phyloP scores from a whole-genome alignment of 352 stramenopile species.

The Phytophthora quininea region DNA sequence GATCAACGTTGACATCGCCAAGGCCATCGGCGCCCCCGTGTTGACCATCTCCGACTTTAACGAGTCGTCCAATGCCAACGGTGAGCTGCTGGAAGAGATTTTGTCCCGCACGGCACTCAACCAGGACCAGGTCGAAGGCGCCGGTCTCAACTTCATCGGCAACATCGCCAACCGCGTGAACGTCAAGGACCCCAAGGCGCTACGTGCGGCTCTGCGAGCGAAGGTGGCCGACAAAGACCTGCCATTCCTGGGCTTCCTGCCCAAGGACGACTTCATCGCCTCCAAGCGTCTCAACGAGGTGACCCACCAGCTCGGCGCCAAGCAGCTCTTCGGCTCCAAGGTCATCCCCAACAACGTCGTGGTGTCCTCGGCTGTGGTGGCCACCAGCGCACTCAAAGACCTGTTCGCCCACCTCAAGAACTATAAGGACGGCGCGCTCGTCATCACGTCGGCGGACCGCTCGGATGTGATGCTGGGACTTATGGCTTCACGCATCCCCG shows the following conservation, averaged over 20 bases:
- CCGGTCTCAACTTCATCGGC: conserved; percentile 70
- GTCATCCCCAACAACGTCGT: conserved; percentile 74
- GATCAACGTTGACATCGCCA: conserved; percentile 81
- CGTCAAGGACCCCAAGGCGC: conserved; percentile 36
- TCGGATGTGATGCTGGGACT: conserved; percentile 77
- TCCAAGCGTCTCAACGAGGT: conserved; percentile 85
- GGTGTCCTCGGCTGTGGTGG: conserved; percentile 69
- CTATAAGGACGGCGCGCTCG: conserved; percentile 73
- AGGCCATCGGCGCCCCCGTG: conserved; percentile 66
- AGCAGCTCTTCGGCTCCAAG: conserved; percentile 63
- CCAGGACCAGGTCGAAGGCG: conserved; percentile 64
- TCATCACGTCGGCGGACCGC: conserved; percentile 81
- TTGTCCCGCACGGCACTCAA: conserved; percentile 57
- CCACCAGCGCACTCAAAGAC: conserved; percentile 74
- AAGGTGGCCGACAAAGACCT: conserved; percentile 48
- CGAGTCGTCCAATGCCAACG: conserved; percentile 29
- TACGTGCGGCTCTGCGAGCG: conserved; percentile 39
- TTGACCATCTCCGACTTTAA: conserved; percentile 67
- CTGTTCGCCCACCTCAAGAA: conserved; percentile 80
- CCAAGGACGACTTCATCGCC: conserved; percentile 68
- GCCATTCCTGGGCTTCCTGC: conserved; percentile 72
- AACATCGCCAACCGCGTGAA: conserved; percentile 79
- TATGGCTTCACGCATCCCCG: conserved; percentile 68
- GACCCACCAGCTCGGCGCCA: conserved; percentile 64
- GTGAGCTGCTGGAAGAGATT: conserved; percentile 55